phyloP scores from a whole-genome alignment of 352 stramenopile species.

The Vaucheria bursata region DNA sequence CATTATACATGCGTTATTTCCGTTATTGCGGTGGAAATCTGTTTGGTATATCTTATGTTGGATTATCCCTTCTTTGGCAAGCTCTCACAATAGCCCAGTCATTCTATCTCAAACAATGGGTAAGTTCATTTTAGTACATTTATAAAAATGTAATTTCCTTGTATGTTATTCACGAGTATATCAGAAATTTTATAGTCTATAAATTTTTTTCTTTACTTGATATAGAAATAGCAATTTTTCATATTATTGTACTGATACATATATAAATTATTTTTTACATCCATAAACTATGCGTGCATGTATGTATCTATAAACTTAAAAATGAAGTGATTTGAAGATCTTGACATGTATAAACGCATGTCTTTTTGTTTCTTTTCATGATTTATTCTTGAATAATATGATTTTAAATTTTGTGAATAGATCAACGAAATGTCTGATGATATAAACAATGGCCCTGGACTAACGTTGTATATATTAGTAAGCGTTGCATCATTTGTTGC shows the following conservation, averaged over 20 bases:
- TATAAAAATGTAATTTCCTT: background rate
- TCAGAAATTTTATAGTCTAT: background rate
- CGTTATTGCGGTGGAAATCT: constrained; percentile 28
- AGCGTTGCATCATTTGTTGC: constrained; percentile 15
- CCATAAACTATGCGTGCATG: background rate
- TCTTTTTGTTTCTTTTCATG: background rate
- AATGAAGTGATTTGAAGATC: background rate
- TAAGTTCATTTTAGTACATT: no score
- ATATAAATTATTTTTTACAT: background rate
- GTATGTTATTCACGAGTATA: background rate
- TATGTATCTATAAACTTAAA: background rate
- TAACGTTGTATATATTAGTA: constrained; percentile 28
- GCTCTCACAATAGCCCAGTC: constrained; percentile 44
- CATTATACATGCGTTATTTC: constrained; percentile 42
- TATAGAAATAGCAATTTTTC: background rate
- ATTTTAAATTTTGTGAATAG: constrained; percentile 1
- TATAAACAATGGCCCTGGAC: constrained; percentile 9
- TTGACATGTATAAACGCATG: background rate
- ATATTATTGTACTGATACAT: background rate
- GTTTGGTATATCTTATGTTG: constrained; percentile 32
- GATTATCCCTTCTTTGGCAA: constrained; percentile 31
- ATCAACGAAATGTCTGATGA: constrained; percentile 39
- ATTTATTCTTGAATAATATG: background rate
- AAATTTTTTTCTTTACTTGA: background rate
- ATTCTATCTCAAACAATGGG: constrained; percentile 35